Percentiles rank a stretch among this genome's conserved stretches.
phyloP scores from a whole-genome alignment of 2,329 filamentous ascomycete species.

The Didymella exigua region DNA sequence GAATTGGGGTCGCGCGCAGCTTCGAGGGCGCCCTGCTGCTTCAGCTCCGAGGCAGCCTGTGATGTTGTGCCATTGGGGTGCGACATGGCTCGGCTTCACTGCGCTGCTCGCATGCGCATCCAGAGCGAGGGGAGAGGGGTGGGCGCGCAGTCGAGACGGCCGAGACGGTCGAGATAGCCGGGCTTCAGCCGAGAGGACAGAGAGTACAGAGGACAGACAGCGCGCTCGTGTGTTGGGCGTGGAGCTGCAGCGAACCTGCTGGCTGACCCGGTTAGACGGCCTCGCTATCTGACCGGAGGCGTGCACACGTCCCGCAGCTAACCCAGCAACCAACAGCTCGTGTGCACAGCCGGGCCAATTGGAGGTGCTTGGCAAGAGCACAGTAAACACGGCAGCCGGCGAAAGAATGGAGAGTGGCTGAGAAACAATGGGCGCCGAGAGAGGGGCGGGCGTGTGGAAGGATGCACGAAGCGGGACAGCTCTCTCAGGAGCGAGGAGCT shows the following conservation, averaged over 20 bases:
- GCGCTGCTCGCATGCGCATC: constrained; percentile 15
- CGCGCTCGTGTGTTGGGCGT: neutral
- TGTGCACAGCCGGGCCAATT: neutral
- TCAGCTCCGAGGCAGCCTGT: constrained; percentile 66
- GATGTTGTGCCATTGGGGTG: constrained; percentile 20
- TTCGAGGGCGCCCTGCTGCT: constrained; percentile 79
- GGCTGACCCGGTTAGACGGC: constrained; percentile 16
- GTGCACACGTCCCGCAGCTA: constrained; percentile 11
- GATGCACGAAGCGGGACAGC: constrained; percentile 4
- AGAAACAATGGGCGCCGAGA: neutral
- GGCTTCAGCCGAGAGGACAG: neutral
- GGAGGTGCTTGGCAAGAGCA: neutral
- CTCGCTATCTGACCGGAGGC: constrained; percentile 5
- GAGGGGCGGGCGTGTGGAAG: neutral
- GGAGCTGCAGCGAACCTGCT: constrained; percentile 28
- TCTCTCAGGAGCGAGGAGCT: constrained; percentile 11
- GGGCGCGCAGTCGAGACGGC: constrained; percentile 3
- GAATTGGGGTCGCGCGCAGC: constrained; percentile 75
- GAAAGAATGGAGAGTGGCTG: constrained; percentile 13
- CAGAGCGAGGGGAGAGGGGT: neutral
- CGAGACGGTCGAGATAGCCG: too few species aligned
- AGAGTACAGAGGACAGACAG: neutral
- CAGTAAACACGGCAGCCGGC: neutral
- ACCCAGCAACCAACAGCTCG: constrained; percentile 2
- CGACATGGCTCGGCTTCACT: constrained; percentile 6